Percentiles rank a stretch among this genome's conserved stretches.
Evolutionary conservation across 768 basidiomycete species (phyloP).

Genomic region (Dentipellis fragilis): DNA sequence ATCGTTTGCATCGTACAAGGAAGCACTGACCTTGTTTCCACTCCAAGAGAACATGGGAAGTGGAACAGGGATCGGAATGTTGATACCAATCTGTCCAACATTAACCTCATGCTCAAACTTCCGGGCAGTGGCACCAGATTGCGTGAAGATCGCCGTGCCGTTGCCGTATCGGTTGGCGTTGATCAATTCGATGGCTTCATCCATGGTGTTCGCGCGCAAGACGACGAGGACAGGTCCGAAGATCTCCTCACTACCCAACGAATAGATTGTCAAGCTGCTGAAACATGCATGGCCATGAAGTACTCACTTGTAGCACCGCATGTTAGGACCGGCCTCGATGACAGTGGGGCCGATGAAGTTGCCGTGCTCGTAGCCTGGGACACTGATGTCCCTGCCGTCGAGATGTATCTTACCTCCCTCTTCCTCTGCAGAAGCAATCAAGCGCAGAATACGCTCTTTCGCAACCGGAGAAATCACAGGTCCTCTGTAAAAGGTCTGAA

Average conservation of each 20-base stretch:
- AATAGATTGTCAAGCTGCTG: neutral
- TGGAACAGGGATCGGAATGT: constrained; percentile 89
- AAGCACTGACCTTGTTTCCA: constrained; percentile 63
- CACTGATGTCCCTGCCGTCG: constrained; percentile 67
- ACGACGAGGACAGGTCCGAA: constrained; percentile 87
- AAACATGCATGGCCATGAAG: no score
- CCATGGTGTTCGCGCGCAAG: constrained; percentile 70
- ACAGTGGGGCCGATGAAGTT: constrained; percentile 95
- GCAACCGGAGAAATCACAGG: constrained; percentile 78
- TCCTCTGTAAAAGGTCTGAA: constrained; percentile 32
- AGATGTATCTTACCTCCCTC: constrained; percentile 84
- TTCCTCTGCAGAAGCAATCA: constrained; percentile 64
- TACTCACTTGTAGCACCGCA: constrained; percentile 79
- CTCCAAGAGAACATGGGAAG: constrained; percentile 94
- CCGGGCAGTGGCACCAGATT: constrained; percentile 89
- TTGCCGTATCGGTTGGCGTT: constrained; percentile 90
- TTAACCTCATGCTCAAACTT: constrained; percentile 86
- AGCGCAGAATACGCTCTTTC: constrained; percentile 61
- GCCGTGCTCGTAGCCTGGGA: constrained; percentile 71
- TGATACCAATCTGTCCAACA: constrained; percentile 89
- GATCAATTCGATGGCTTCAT: constrained; percentile 84
- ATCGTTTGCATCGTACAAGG: neutral
- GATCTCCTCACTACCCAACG: constrained; percentile 70
- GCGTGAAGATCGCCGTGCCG: constrained; percentile 92
- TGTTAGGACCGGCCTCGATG: constrained; percentile 69